phyloP scores from a whole-genome alignment of 345 rosid genomes.

The Aethionema arabicum region DNA sequence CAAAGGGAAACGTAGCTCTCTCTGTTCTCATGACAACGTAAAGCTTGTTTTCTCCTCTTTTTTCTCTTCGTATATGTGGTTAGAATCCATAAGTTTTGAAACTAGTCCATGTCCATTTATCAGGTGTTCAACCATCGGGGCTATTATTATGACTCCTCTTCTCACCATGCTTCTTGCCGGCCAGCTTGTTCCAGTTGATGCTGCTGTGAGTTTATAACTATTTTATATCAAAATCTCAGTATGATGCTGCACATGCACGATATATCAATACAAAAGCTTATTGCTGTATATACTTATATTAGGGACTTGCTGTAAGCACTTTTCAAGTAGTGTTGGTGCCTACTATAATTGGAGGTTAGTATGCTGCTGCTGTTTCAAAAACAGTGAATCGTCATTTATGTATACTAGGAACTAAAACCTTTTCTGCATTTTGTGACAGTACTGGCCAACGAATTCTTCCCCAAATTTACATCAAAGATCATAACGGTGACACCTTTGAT shows the following conservation, averaged over 20 bases:
- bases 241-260: neutral
- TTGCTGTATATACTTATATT: conserved; percentile 28
- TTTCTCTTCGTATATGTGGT: conserved; percentile 14
- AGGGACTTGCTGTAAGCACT: conserved; percentile 95
- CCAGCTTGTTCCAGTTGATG: conserved; percentile 98
- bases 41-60: conserved; percentile 15
- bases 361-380: neutral
- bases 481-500: conserved; percentile 78
- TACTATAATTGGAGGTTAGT: conserved; percentile 77
- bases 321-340: conserved; percentile 96
- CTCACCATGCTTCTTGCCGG: conserved; percentile 98
- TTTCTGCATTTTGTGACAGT: conserved; percentile 49
- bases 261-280: neutral
- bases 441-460: conserved; percentile 85
- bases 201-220: conserved; percentile 58
- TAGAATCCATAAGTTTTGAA: neutral
- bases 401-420: neutral
- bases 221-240: neutral
- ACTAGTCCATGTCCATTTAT: conserved; percentile 8
- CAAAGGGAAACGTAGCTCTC: conserved; percentile 94
- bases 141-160: conserved; percentile 97
- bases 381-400: conserved; percentile 3
- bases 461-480: conserved; percentile 82
- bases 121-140: conserved; percentile 97
- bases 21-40: conserved; percentile 99